A percentile compares a stretch with the other conserved stretches of the same genome.
Conservation (phyloP, 345 rosid species). For the Xanthoceras sorbifolium region DNA sequence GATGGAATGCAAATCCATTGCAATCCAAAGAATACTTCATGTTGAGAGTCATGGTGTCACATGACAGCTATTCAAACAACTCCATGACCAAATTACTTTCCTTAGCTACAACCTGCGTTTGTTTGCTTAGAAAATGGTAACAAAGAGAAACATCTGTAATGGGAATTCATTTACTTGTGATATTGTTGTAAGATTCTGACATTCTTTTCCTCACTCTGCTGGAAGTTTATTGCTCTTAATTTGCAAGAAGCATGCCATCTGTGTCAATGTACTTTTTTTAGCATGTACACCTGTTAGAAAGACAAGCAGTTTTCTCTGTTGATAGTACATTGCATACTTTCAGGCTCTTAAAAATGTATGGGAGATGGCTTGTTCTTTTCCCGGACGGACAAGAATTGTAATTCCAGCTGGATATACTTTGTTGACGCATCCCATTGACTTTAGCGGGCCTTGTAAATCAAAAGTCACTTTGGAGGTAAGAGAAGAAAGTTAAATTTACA, state of each 20-base stretch:
- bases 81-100: neutral
- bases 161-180: neutral
- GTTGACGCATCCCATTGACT: constrained; percentile 62
- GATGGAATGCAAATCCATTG: neutral
- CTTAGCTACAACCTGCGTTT: neutral
- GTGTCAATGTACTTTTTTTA: no score
- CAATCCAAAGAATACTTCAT: neutral
- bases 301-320: neutral
- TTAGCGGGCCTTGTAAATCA: constrained; percentile 81
- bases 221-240: neutral
- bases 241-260: neutral
- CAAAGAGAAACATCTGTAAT: neutral
- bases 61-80: neutral
- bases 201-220: neutral
- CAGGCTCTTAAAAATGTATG: constrained; percentile 75
- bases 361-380: constrained; percentile 71
- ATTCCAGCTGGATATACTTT: constrained; percentile 56
- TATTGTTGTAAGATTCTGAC: neutral
- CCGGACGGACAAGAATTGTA: constrained; percentile 46
- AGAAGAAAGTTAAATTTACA: neutral
- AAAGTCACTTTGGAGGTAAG: constrained; percentile 69
- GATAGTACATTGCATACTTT: constrained; percentile 11
- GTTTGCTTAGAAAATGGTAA: neutral
- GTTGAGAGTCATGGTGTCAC: neutral
- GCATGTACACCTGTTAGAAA: neutral